A percentile compares a stretch with the other conserved stretches of the same genome.
Conservation (phyloP, 2,329 filamentous ascomycete species). For the Trichoderma simmonsii region DNA sequence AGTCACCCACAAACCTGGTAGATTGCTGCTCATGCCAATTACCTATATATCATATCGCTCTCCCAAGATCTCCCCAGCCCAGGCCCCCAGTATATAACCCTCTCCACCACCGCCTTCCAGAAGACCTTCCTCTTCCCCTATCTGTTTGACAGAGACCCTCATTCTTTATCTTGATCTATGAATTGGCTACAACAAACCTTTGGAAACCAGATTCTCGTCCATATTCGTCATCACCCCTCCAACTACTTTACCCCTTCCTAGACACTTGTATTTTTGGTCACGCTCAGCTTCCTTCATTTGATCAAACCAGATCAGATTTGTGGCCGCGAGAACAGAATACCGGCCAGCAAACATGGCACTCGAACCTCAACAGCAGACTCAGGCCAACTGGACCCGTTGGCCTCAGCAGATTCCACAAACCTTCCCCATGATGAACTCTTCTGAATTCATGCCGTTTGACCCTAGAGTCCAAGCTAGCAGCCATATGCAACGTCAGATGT, state of each 20-base stretch:
- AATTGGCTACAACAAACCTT: background rate
- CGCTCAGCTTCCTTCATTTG: background rate
- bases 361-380: constrained; percentile 42
- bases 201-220: background rate
- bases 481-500: constrained; percentile 43
- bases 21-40: constrained; percentile 1
- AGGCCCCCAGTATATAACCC: constrained; percentile 25
- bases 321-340: background rate
- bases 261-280: background rate
- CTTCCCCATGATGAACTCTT: constrained; percentile 48
- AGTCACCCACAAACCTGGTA: constrained; percentile 27
- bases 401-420: constrained; percentile 47
- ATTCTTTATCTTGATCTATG: background rate
- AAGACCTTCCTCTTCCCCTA: constrained; percentile 6
- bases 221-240: background rate
- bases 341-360: constrained; percentile 42
- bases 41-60: background rate
- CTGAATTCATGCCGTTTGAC: constrained; percentile 49
- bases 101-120: constrained; percentile 21
- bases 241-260: background rate
- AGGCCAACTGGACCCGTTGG: constrained; percentile 55
- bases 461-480: constrained; percentile 38
- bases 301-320: background rate
- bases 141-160: background rate
- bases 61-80: constrained; percentile 26